A percentile compares a stretch with the other conserved stretches of the same genome.
Conservation (phyloP, 2,329 filamentous ascomycete species). For the Magnaporthiopsis poae region DNA sequence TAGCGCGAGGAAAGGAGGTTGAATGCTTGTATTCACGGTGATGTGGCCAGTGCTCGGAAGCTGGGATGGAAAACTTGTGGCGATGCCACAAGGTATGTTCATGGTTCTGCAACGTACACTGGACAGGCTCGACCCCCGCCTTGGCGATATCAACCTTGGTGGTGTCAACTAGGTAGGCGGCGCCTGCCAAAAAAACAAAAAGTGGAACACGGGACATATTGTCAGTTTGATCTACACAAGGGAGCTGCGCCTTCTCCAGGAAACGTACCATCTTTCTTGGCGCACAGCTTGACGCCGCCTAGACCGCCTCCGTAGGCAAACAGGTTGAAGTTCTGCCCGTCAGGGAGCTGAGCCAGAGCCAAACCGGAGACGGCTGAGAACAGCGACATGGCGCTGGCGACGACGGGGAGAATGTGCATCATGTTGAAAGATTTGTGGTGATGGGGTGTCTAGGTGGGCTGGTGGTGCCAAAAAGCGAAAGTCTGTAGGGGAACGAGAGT, state of each 20-base stretch:
- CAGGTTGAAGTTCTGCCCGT: background rate
- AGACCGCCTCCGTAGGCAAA: background rate
- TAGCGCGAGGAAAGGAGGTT: background rate
- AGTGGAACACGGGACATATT: background rate
- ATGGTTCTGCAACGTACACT: background rate
- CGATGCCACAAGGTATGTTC: background rate
- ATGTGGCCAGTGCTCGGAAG: background rate
- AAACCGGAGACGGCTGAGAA: background rate
- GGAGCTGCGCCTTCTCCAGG: background rate
- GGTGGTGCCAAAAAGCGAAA: background rate
- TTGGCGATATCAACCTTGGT: background rate
- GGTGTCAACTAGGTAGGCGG: background rate
- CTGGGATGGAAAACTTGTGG: background rate
- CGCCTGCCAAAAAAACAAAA: background rate
- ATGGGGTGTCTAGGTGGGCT: background rate
- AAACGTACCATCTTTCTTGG: background rate
- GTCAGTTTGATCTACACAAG: background rate
- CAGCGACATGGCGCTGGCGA: constrained; percentile 2
- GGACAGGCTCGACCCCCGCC: background rate
- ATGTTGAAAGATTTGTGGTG: background rate
- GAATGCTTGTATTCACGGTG: background rate
- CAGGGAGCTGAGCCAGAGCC: background rate
- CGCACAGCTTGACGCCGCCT: background rate
- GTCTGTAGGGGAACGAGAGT: background rate
- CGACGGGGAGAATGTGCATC: background rate